Evolutionary conservation across 1,284 basidiomycete species (phyloP).

Genomic region (Phellopilus nigrolimitatus): DNA sequence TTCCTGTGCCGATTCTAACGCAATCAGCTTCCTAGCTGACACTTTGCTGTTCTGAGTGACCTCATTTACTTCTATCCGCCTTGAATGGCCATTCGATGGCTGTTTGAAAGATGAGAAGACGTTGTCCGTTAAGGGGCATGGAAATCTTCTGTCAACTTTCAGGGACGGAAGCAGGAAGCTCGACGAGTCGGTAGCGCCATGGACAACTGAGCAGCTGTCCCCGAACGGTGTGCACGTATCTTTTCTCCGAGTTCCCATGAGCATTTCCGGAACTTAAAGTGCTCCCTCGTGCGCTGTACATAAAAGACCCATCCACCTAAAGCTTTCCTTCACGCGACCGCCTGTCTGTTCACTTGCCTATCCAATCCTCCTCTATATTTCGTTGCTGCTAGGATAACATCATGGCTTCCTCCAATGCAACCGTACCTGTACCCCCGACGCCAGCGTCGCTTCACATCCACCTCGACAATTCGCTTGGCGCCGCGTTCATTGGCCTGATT

Average conservation of each 20-base stretch:
- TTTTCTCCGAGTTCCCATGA: no score
- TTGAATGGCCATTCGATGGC: no score
- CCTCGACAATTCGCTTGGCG: conserved; percentile 16
- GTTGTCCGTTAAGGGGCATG: no score
- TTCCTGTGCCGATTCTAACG: neutral
- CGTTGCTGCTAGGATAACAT: neutral
- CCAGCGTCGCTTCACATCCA: conserved; percentile 3
- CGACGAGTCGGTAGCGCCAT: no score
- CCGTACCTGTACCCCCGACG: neutral
- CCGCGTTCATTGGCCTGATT: conserved; percentile 17
- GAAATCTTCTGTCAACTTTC: no score
- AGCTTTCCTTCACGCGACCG: neutral
- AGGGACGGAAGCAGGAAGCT: no score
- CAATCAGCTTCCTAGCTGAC: neutral
- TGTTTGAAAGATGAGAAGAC: no score
- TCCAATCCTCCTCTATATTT: neutral
- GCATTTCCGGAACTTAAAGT: neutral
- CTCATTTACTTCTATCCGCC: no score
- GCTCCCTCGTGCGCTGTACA: neutral
- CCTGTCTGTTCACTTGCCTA: neutral
- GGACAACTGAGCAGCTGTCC: no score
- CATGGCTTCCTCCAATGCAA: neutral
- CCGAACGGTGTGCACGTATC: no score
- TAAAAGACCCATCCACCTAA: neutral
- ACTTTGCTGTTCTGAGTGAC: neutral